Base-by-base conservation (phyloP, 371 early-diverging fungal species). In the Encephalitozoon romaleae region DNA sequence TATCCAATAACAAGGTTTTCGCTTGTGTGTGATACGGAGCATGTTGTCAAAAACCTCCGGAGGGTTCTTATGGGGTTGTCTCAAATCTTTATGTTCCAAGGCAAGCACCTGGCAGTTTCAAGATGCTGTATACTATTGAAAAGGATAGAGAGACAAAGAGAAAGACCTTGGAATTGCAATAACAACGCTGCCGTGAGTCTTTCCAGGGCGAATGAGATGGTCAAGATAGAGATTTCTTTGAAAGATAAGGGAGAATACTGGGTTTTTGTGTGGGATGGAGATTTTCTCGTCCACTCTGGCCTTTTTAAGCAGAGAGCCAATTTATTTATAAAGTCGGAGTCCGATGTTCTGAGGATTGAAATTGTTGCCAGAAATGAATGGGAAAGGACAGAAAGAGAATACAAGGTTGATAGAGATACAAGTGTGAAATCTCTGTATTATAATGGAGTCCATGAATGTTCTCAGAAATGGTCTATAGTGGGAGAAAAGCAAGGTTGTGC, bases 1-100 rank as follows among this genome's bases (percentile, higher is more conserved):
- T 43, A 23, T 51, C 45, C 41, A 11, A 9, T 78, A n/a, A 25
- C n/a, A 9, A 18, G 59, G 21, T 82, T 80, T 71, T 79, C 83
- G 18, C 70, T 82, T 47, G 34, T 42, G 42, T 80, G 78, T 71
- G 83, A 82, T 53, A 6, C 21, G 21, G 30, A 41, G 9, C 80
- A 63, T 74, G 72, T 82, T 6, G 39, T 74, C 15, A 68, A 82
- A 45, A 80, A 79, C 70, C n/a, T 78, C 3, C 49, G 77, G 64
- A 77, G 83, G 74, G 23, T 82, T 34, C 18, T 78, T 5, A 26
- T 34, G 25, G 77, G 76, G 39, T 39, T 80, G 26, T 54, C 47
- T 15, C 70, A 80, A 30, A 9, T 80, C 45, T 45, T 76, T 12
- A 12, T 59, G n/a, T 55, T 76, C 52, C 15, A 71, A 18, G 64